Evolutionary conservation across 2,329 filamentous ascomycete genomes (phyloP).

Genomic region (Ilyonectria robusta): DNA sequence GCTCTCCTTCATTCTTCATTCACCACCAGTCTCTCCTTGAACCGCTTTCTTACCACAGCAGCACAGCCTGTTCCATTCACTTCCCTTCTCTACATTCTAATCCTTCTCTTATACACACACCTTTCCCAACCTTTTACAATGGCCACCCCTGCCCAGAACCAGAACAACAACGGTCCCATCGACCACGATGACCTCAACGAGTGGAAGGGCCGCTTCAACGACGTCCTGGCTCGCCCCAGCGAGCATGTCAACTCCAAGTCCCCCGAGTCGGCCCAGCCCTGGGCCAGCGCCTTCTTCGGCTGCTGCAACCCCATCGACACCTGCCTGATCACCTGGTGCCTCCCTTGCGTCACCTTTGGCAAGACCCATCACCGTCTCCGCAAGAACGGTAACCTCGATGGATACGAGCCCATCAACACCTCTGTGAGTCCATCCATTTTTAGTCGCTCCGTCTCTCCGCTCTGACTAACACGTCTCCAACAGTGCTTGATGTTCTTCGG

Average conservation of each 20-base stretch:
- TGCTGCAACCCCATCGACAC: constrained; percentile 61
- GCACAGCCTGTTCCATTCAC: constrained; percentile 21
- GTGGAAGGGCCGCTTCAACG: constrained; percentile 61
- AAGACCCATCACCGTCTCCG: constrained; percentile 63
- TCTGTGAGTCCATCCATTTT: constrained; percentile 52
- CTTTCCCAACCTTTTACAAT: constrained; percentile 29
- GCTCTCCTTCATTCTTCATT: background rate
- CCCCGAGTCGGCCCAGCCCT: constrained; percentile 54
- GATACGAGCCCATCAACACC: constrained; percentile 63
- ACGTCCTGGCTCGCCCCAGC: constrained; percentile 57
- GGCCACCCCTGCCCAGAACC: constrained; percentile 36
- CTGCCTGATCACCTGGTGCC: constrained; percentile 61
- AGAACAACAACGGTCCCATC: constrained; percentile 52
- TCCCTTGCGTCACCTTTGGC: constrained; percentile 64
- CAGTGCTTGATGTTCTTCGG: constrained; percentile 62
- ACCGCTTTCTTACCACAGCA: constrained; percentile 16
- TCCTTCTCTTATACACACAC: background rate
- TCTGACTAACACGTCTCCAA: constrained; percentile 26
- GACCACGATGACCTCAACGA: constrained; percentile 60
- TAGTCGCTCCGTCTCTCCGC: background rate
- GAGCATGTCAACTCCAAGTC: constrained; percentile 61
- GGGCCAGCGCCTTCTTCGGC: constrained; percentile 59
- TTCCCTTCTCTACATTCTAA: constrained; percentile 13
- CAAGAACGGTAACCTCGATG: constrained; percentile 57
- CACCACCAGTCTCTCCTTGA: constrained; percentile 27